phyloP scores from a whole-genome alignment of 306 rosid genomes.

The Quercus wislizeni region DNA sequence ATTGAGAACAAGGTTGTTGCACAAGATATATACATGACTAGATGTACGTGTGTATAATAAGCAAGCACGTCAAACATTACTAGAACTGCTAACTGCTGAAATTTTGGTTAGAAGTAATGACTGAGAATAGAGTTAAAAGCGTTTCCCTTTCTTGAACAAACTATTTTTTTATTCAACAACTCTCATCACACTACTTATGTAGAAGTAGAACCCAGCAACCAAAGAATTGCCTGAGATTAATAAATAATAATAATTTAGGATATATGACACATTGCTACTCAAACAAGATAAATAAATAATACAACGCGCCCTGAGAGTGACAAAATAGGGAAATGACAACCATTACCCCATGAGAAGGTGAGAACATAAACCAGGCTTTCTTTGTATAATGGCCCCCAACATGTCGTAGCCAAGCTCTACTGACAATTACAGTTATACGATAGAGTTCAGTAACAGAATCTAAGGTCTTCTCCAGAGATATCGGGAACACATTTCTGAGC shows the following conservation, averaged over 20 bases:
- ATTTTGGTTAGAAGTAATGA: no score
- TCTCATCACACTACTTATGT: not conserved
- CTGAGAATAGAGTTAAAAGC: no score
- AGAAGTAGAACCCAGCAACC: not conserved
- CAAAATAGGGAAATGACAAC: conserved; percentile 20
- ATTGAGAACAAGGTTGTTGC: not conserved
- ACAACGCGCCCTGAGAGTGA: conserved; percentile 32
- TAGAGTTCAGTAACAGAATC: conserved; percentile 19
- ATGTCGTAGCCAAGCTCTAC: conserved; percentile 33
- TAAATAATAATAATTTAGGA: conserved; percentile 26
- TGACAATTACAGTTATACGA: conserved; percentile 28
- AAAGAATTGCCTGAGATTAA: conserved; percentile 18
- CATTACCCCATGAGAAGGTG: conserved; percentile 21
- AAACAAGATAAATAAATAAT: conserved; percentile 29
- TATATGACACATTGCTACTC: conserved; percentile 13
- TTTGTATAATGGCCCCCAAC: conserved; percentile 31
- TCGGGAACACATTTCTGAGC: conserved; percentile 25
- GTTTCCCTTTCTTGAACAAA: not conserved
- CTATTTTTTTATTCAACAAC: not conserved
- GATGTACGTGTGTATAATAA: no score
- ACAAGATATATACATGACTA: not conserved
- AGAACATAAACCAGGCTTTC: conserved; percentile 16
- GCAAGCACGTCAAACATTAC: no score
- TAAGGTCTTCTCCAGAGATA: conserved; percentile 22
- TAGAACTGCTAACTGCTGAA: no score